phyloP scores from a whole-genome alignment of 2,329 filamentous ascomycete genomes.

The Colletotrichum echinochloae region DNA sequence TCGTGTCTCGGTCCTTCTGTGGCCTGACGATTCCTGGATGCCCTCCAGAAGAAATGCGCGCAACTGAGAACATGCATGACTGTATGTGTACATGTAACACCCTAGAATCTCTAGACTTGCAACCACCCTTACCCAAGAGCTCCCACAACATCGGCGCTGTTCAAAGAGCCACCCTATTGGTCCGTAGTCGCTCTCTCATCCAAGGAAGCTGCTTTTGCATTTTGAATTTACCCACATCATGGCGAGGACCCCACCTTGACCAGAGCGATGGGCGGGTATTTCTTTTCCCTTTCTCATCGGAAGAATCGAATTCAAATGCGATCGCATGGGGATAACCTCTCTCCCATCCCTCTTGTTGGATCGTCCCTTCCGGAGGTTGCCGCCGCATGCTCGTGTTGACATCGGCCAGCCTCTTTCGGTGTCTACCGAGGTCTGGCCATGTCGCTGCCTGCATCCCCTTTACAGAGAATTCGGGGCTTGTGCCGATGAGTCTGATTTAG shows the following conservation, averaged over 20 bases:
- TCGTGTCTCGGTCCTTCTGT: conserved; percentile 25
- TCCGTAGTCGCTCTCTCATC: conserved; percentile 9
- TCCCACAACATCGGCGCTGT: conserved; percentile 7
- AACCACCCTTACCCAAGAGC: conserved; percentile 26
- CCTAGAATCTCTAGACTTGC: conserved; percentile 26
- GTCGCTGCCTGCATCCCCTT: background rate
- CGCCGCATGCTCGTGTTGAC: background rate
- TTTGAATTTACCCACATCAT: conserved; percentile 19
- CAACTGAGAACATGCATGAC: conserved; percentile 21
- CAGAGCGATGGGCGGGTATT: conserved; percentile 25
- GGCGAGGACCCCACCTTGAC: background rate
- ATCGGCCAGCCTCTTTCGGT: background rate
- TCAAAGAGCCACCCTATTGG: conserved; percentile 19
- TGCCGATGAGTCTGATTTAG: background rate
- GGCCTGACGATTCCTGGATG: conserved; percentile 33
- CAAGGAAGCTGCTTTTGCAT: conserved; percentile 18
- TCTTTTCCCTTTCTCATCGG: background rate
- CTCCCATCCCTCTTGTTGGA: background rate
- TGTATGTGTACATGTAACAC: conserved; percentile 1
- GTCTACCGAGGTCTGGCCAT: background rate
- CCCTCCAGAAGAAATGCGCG: conserved; percentile 30
- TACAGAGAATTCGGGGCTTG: background rate
- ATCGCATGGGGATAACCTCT: too few relatives aligned
- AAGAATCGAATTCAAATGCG: conserved; percentile 9
- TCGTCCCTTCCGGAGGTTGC: background rate